phyloP scores from a whole-genome alignment of 768 basidiomycete genomes.

The Calocera viscosa region DNA sequence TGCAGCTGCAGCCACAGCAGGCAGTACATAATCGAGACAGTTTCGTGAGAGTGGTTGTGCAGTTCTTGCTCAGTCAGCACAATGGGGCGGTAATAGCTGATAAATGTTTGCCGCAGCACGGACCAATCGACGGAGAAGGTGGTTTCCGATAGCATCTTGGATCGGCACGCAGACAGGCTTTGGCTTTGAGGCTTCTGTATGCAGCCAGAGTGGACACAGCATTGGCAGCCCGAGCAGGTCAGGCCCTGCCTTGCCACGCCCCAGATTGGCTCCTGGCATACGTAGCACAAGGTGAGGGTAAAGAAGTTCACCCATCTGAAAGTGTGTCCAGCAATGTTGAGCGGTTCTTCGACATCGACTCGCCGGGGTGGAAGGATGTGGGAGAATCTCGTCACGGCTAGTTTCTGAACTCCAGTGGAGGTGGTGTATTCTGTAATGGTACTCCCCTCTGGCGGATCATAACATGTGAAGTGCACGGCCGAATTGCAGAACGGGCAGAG shows the following conservation, averaged over 20 bases:
- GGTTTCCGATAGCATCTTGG: slow-evolving; percentile 30
- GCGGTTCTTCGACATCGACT: slow-evolving; percentile 16
- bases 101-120: slow-evolving; percentile 45
- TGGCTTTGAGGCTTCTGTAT: slow-evolving; percentile 12
- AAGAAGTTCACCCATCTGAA: slow-evolving; percentile 56
- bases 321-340: slow-evolving; percentile 34
- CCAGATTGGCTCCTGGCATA: slow-evolving; percentile 63
- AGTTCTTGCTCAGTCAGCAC: slow-evolving; percentile 38
- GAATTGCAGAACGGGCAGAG: slow-evolving; percentile 60
- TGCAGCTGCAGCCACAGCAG: slow-evolving; percentile 57
- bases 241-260: slow-evolving; percentile 51
- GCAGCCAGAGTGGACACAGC: slow-evolving; percentile 50
- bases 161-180: slow-evolving; percentile 32
- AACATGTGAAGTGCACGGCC: slow-evolving; percentile 65
- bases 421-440: slow-evolving; percentile 43
- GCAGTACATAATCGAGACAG: slow-evolving; percentile 47
- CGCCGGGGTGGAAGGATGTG: slow-evolving; percentile 30
- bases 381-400: slow-evolving; percentile 54
- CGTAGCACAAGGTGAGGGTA: slow-evolving; percentile 55
- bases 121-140: slow-evolving; percentile 43
- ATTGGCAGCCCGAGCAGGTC: slow-evolving; percentile 48
- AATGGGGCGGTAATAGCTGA: slow-evolving; percentile 38
- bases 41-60: slow-evolving; percentile 46
- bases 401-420: slow-evolving; percentile 39
- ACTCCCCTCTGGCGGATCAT: slow-evolving; percentile 55